Evolutionary conservation across 768 basidiomycete species (phyloP).

Genomic region (Naganishia randhawae): DNA sequence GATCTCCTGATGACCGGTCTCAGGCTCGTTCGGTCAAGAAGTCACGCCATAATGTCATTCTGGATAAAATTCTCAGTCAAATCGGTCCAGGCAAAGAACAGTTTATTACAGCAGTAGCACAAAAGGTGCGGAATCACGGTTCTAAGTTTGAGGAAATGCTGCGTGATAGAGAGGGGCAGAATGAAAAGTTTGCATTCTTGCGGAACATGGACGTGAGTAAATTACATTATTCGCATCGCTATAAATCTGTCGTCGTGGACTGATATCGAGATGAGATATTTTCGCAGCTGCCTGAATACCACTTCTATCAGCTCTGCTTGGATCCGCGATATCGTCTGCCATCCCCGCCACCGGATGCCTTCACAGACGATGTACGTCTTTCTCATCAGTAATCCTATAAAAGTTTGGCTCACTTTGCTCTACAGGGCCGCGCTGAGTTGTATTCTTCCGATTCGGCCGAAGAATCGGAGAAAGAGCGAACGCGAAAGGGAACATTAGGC

Average conservation of each 20-base stretch:
- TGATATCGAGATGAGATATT: neutral
- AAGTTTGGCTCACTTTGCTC: neutral
- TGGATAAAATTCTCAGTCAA: constrained; percentile 36
- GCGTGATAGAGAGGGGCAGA: constrained; percentile 69
- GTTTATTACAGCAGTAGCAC: constrained; percentile 82
- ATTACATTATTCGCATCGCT: neutral
- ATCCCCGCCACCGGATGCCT: constrained; percentile 49
- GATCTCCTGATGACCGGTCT: constrained; percentile 38
- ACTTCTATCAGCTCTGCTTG: constrained; percentile 51
- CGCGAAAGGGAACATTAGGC: constrained; percentile 71
- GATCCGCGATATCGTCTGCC: constrained; percentile 51
- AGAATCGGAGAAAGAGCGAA: constrained; percentile 81
- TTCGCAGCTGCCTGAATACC: constrained; percentile 51
- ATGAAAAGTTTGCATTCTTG: constrained; percentile 79
- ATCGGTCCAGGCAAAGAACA: constrained; percentile 69
- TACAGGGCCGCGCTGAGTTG: constrained; percentile 48
- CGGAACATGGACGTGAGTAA: constrained; percentile 50
- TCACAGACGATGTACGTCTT: constrained; percentile 51
- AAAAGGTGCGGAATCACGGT: constrained; percentile 77
- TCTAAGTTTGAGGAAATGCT: constrained; percentile 69
- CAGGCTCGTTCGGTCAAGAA: constrained; percentile 35
- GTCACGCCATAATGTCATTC: constrained; percentile 16
- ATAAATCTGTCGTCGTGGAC: neutral
- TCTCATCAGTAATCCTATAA: neutral
- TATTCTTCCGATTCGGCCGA: constrained; percentile 83